Base-by-base conservation (phyloP, 2,329 filamentous ascomycete species). In the Penicillium corylophilum region DNA sequence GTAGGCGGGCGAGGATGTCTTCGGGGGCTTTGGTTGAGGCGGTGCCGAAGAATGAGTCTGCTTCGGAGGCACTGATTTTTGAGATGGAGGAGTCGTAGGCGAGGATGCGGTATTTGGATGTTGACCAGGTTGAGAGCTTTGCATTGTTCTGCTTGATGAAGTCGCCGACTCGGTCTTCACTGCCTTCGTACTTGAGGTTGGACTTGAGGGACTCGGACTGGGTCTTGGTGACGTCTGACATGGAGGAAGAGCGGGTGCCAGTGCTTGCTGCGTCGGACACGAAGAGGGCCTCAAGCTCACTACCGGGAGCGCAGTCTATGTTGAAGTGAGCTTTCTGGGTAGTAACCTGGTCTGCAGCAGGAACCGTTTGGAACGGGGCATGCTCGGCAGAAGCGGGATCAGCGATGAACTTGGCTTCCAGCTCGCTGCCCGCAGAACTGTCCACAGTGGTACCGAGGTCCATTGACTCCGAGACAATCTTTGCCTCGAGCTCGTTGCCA, bases 1-100 rank as follows among this genome's bases (percentile, higher is more conserved):
- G 67, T 7, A 77, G 58, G 10, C 63, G 67, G 16, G 68, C 60
- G 7, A 77, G 59, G 5, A 74, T 60, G 12, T 73, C 66, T n/a
- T 64, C 59, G 6, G 70, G 64, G 46, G 65, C 64, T 1, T 56
- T 43, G 26, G 48, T 45, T 12, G 67, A 61, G 16, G 59, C 54
- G 5, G 60, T 48, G 8, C 61, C 49, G 40, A 67, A 65, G 22
- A 71, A 72, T 10, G 68, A 67, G 26, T 61, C 66, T 23, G 70
- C 66, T 35, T 69, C 64, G 5, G 70, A 64, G 22, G 65, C 62
- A 15, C 55, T 67, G 2, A 74, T 57, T 49, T 64, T 48, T 5
- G 60, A 57, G 4, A 58, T 65, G 7, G 61, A 63, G 10, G 67
- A 52, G 50, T 75, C 72, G 46, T 71, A 74, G 9, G 71, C 69